These are phyloP conservation scores for Colletotrichum navitas DNA, from an alignment of 2,329 filamentous ascomycete species.

Conservation along the genomic window DNA sequence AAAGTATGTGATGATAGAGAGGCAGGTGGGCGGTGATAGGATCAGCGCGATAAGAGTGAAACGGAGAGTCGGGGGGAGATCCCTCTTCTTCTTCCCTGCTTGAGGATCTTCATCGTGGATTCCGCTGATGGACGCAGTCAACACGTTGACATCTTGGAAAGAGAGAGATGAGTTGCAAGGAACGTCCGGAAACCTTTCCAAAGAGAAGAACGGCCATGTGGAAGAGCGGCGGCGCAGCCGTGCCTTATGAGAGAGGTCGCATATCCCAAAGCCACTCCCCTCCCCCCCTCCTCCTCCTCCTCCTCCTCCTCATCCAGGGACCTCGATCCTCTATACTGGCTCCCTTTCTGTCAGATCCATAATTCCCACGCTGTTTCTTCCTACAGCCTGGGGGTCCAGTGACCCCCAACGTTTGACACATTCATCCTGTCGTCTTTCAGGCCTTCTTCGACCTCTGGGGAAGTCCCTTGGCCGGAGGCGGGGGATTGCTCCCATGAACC, in stretches of 20 bases:
- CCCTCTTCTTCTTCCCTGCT: neutral
- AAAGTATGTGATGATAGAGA: neutral
- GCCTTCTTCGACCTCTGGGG: no score
- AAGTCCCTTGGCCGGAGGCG: no score
- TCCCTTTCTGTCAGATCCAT: neutral
- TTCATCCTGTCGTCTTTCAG: neutral
- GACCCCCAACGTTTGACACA: neutral
- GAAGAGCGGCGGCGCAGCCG: constrained; percentile 22
- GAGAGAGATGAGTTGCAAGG: constrained; percentile 20
- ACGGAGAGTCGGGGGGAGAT: neutral
- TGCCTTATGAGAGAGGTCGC: constrained; percentile 32
- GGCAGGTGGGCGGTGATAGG: neutral
- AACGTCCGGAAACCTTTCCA: constrained; percentile 22
- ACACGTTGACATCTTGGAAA: constrained; percentile 23
- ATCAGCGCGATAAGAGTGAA: neutral
- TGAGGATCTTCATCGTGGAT: neutral
- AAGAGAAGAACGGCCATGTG: neutral
- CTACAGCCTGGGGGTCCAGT: neutral
- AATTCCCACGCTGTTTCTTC: neutral
- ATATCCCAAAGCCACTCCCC: constrained; percentile 14
- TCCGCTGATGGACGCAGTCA: constrained; percentile 24
- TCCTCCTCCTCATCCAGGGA: neutral
- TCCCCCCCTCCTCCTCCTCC: neutral
- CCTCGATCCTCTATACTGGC: neutral
- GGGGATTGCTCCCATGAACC: neutral